Percentiles rank a stretch among this genome's conserved stretches.
Evolutionary conservation across 176 grass and related monocot genomes (phyloP).

Genomic region (Ananas comosus): DNA sequence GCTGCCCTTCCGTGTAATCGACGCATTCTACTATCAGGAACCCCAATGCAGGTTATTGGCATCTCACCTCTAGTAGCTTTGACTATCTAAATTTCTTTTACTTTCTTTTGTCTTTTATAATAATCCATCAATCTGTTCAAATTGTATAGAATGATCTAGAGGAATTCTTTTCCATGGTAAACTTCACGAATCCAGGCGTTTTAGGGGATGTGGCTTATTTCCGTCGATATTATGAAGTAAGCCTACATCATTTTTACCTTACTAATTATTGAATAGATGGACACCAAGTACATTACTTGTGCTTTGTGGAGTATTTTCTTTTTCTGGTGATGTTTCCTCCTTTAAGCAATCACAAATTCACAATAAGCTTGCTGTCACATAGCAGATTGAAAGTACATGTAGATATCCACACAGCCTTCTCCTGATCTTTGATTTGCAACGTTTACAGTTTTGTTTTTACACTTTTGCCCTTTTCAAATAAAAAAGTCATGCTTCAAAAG

Average conservation of each 20-base stretch:
- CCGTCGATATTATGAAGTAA: constrained; percentile 86
- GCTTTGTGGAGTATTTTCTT: not conserved
- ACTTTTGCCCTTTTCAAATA: constrained; percentile 10
- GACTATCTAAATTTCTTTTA: constrained; percentile 2
- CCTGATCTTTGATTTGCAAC: not conserved
- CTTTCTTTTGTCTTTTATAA: not conserved
- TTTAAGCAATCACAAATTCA: not conserved
- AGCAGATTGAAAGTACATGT: not conserved
- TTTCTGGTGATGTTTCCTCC: not conserved
- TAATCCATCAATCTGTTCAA: constrained; percentile 15
- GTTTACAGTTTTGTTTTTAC: constrained; percentile 5
- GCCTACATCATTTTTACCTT: constrained; percentile 13
- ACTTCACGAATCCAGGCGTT: constrained; percentile 96
- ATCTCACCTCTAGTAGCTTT: constrained; percentile 3
- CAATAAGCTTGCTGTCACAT: no score
- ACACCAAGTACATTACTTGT: not conserved
- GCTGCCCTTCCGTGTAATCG: constrained; percentile 81
- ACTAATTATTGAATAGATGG: not conserved
- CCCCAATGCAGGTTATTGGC: constrained; percentile 83
- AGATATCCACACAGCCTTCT: no score
- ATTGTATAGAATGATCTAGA: constrained; percentile 84
- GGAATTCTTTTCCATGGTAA: constrained; percentile 97
- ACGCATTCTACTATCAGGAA: constrained; percentile 84
- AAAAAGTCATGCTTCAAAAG: no score
- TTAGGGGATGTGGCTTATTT: constrained; percentile 77